Conservation (phyloP, 805 yeast species). For the Scheffersomyces ergatensis region DNA sequence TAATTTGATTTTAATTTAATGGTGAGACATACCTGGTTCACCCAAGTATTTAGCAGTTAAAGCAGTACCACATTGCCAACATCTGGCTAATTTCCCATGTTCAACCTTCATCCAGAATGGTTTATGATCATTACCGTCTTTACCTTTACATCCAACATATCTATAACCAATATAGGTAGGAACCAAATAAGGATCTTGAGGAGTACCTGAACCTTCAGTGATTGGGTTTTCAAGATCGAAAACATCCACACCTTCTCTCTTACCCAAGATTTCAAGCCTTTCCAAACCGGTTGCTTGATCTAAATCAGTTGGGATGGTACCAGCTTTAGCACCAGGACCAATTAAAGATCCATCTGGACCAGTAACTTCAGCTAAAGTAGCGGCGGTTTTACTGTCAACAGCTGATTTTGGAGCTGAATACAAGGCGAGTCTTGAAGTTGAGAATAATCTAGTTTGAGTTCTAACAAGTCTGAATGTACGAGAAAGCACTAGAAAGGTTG, state of each 20-base stretch:
- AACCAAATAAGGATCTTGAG: slow-evolving; percentile 82
- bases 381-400: slow-evolving; percentile 60
- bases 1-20: slow-evolving; percentile 13
- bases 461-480: slow-evolving; percentile 37
- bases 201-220: slow-evolving; percentile 85
- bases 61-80: slow-evolving; percentile 99
- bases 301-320: slow-evolving; percentile 85
- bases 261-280: slow-evolving; percentile 92
- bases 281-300: slow-evolving; percentile 99
- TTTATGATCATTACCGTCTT: slow-evolving; percentile 89
- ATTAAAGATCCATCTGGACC: slow-evolving; percentile 71
- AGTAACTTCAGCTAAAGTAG: slow-evolving; percentile 70
- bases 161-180: slow-evolving; percentile 91
- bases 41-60: slow-evolving; percentile 88
- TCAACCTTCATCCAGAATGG: slow-evolving; percentile 92
- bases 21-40: slow-evolving; percentile 65
- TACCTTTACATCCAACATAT: slow-evolving; percentile 96
- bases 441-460: slow-evolving; percentile 29
- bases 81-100: slow-evolving; percentile 80
- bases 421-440: slow-evolving; percentile 30
- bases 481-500: slow-evolving; percentile 27
- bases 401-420: slow-evolving; percentile 18
- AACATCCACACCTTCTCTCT: slow-evolving; percentile 91
- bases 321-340: slow-evolving; percentile 87
- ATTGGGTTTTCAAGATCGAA: slow-evolving; percentile 88